Evolutionary conservation across 176 grass and related monocot genomes (phyloP), one percentile per base, ranked within the genome.

Genomic region (Carex myosuroides): DNA sequence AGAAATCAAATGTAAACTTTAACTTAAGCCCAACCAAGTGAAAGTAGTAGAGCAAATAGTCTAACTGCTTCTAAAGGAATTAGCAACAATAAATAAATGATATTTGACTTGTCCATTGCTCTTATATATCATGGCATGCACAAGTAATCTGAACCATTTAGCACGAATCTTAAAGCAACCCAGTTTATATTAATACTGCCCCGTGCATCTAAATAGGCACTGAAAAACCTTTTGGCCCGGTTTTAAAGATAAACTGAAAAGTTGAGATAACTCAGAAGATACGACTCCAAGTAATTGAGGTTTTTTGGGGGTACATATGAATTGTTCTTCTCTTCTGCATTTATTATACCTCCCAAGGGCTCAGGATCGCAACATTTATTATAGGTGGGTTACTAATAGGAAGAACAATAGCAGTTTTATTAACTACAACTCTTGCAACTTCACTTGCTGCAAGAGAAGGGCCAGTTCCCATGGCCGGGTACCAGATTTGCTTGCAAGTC

Each of bases 401-500:
- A 30, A 92, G 95, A 86, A 98, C 95, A 60, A 86, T 94, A 11
- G 84, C 95, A 46, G 90, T 94, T 70, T 64, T 92, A 84, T 56
- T 94, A 24, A 94, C 92, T 21, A 74, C 94, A 83, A 93, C 90
- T 20, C 18, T 98, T 30, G 87, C 92, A 13, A 93, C 95, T 78
- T 98, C 95, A 80, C 44, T 91, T 57, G 95, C 92, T 65, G 84
- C 92, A 74, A 89, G 89, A 88, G 90, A 94, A 91, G 95, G 95
- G 13, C 82, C 92, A 81, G 79, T 97, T 90, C 89, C 90, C 77
- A 97, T 94, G 95, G 95, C 92, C 14, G 92, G 90, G 44, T 87
- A 97, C 56, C 86, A 97, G 79, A 91, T 97, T 84, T 94, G 95
- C 58, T 88, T 97, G 82, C 92, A 97, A 88, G 89, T 97, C 21